Conservation (phyloP, 139 green algal genomes). For the Chlorella sorokiniana region DNA sequence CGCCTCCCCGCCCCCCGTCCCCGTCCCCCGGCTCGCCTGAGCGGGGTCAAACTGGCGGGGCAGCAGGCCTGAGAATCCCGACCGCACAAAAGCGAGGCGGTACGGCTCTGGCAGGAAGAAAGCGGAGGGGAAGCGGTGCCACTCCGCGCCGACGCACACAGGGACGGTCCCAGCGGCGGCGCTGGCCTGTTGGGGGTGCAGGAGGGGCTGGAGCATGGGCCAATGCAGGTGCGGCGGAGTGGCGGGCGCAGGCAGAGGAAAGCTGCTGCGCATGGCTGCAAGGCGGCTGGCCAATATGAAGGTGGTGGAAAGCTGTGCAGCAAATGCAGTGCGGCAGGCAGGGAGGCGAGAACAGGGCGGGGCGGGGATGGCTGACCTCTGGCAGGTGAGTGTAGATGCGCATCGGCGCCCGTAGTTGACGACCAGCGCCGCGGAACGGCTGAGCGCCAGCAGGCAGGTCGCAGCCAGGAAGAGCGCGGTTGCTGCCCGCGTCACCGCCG, state of each 20-base stretch:
- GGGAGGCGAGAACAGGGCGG: neutral
- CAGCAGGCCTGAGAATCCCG: constrained; percentile 69
- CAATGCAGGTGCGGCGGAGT: neutral
- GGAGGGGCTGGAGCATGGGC: neutral
- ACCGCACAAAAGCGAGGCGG: constrained; percentile 71
- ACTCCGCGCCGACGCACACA: constrained; percentile 81
- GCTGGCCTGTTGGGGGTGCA: neutral
- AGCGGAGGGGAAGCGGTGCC: constrained; percentile 83
- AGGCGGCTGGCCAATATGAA: no score
- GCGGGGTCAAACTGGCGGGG: constrained; percentile 45
- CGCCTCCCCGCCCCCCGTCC: neutral
- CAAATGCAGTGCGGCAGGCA: neutral
- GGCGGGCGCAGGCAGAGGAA: neutral
- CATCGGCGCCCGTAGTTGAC: constrained; percentile 64
- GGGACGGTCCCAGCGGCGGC: neutral
- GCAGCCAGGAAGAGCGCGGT: neutral
- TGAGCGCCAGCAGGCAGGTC: constrained; percentile 35
- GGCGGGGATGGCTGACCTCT: neutral
- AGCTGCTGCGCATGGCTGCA: no score
- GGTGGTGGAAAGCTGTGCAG: neutral
- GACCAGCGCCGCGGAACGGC: constrained; percentile 45
- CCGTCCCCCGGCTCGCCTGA: constrained; percentile 10
- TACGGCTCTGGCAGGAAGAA: constrained; percentile 81
- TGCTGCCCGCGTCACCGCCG: neutral
- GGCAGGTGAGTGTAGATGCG: constrained; percentile 43